A percentile compares a stretch with the other conserved stretches of the same genome.
These are phyloP conservation scores for Colletotrichum truncatum DNA, from an alignment of 2,329 filamentous ascomycete species.

Conservation along the genomic window DNA sequence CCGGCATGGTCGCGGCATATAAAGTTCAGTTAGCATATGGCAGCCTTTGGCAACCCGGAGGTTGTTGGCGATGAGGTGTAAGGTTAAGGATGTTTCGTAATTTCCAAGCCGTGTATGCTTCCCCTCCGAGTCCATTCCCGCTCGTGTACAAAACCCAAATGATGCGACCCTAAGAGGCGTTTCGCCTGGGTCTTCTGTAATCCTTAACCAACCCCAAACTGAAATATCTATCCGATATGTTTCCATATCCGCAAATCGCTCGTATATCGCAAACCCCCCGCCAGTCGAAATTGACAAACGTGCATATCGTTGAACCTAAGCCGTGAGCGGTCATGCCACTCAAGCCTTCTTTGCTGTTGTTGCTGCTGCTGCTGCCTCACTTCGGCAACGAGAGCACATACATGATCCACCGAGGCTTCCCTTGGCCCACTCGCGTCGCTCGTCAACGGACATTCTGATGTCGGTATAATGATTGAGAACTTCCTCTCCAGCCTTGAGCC, in stretches of 20 bases:
- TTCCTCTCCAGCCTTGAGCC: slow-evolving; percentile 83
- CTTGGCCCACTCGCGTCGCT: slow-evolving; percentile 87
- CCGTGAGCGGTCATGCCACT: neutral
- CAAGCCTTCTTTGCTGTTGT: neutral
- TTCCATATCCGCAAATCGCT: slow-evolving; percentile 23
- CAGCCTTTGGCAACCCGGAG: neutral
- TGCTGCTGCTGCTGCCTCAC: slow-evolving; percentile 63
- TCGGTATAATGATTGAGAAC: slow-evolving; percentile 96
- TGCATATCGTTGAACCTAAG: neutral
- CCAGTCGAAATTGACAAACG: neutral
- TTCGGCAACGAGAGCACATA: slow-evolving; percentile 83
- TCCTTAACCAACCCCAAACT: neutral
- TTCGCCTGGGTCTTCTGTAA: neutral
- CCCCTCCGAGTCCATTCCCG: neutral
- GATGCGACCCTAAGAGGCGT: slow-evolving; percentile 2
- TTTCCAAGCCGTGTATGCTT: slow-evolving; percentile 23
- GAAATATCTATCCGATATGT: slow-evolving; percentile 11
- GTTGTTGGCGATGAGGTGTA: neutral
- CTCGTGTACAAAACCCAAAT: slow-evolving; percentile 15
- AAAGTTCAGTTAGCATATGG: neutral
- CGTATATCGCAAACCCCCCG: neutral
- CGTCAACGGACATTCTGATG: slow-evolving; percentile 77
- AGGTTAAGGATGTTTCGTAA: slow-evolving; percentile 18
- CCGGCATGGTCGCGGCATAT: neutral
- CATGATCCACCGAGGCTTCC: slow-evolving; percentile 91